Conservation (phyloP, 2,329 filamentous ascomycete species). For the Akanthomyces uredinophilus region DNA sequence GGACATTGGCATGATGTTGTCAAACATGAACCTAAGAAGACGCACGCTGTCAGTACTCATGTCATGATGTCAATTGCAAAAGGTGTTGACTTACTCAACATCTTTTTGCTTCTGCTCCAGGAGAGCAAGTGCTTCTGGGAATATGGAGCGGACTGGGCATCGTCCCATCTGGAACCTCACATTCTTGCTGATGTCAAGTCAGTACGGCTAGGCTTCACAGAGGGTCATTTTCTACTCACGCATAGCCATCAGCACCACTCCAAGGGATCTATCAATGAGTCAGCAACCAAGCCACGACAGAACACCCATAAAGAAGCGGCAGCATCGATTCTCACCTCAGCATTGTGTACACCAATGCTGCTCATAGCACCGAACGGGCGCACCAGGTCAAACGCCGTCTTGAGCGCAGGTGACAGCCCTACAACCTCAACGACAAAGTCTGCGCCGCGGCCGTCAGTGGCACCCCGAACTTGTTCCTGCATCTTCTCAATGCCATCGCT, state of each 20-base stretch:
- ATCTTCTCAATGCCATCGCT: conserved; percentile 59
- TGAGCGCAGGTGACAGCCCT: conserved; percentile 62
- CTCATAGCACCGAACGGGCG: conserved; percentile 69
- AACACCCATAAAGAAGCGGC: background rate
- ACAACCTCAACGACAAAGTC: conserved; percentile 81
- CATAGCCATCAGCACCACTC: conserved; percentile 58
- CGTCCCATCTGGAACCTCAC: conserved; percentile 69
- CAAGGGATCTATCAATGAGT: conserved; percentile 54
- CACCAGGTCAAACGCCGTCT: conserved; percentile 65
- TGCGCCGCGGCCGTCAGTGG: conserved; percentile 74
- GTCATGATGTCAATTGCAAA: background rate
- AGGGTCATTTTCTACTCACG: conserved; percentile 30
- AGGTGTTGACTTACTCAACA: conserved; percentile 49
- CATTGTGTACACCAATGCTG: conserved; percentile 72
- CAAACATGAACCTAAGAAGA: conserved; percentile 64
- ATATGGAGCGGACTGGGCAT: conserved; percentile 68
- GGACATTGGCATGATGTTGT: conserved; percentile 66
- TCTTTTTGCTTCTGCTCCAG: conserved; percentile 62
- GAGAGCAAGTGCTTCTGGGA: conserved; percentile 58
- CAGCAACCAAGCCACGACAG: conserved; percentile 17
- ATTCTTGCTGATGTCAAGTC: conserved; percentile 54
- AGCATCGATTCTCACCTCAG: conserved; percentile 45
- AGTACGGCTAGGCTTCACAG: conserved; percentile 15
- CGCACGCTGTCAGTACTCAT: background rate
- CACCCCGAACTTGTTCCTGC: conserved; percentile 63